Evolutionary conservation across 495 filamentous ascomycete genomes (phyloP), one percentile per base, ranked within the genome.

Genomic region (Glutinoglossum americanum): DNA sequence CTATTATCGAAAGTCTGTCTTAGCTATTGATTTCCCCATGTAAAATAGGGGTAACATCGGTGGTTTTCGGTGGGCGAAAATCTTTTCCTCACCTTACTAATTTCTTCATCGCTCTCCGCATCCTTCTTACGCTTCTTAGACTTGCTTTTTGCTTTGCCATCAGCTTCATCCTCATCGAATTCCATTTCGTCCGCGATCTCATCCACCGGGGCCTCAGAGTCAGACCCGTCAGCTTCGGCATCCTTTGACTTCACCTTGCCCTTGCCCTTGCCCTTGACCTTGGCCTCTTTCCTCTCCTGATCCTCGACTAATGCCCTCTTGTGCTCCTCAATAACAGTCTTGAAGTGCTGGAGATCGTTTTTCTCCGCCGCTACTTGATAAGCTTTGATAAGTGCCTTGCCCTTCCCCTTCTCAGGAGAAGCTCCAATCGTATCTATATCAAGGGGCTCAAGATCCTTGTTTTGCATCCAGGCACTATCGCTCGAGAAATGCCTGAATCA

Each of bases 381-480:
- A 1, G 89, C 89, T 28, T 74, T 74, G 61, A 83, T 70, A 8
- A 95, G 71, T 51, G 75, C 70, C 69, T 90, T 93, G 21, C 78
- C 72, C 77, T 87, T 92, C 67, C 81, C 82, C 60, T 80, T 76
- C 59, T 80, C 74, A 23, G 80, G 72, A 57, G 81, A 66, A 28
- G 79, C 70, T 51, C 78, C 77, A 62, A 86, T 80, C 0, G 78
- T 73, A n/a, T 77, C 76, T 33, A 81, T 70, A 61, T 89, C 81
- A 25, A 93, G 73, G 10, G 85, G 80, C 35, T 76, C 77, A 9
- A 96, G 76, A 51, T 84, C 80, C 17, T 79, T 80, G 66, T 94
- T 94, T 35, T 78, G 74, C 30, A 89, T 83, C 86, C 87, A 96
- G 11, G 83, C 80, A 69, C 89, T 96, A 61, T 35, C 61, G 35